These are phyloP conservation scores for rapeseed (Brassica napus) DNA, from an alignment of 345 rosid species.

Conservation along the genomic window Da-Ae NC_063447.1:60413001-60413500, in stretches of 20 bases:
- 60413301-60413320: constrained; percentile 16
- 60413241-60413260: neutral
- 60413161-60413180: constrained; percentile 69
- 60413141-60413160: constrained; percentile 88
- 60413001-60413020: constrained; percentile 5
- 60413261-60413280: neutral
- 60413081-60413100: constrained; percentile 68
- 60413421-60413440: neutral
- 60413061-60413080: constrained; percentile 78
- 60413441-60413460: too few species aligned
- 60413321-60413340: constrained; percentile 14
- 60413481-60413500: neutral
- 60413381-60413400: neutral
- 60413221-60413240: neutral
- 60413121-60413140: constrained; percentile 75
- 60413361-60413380: neutral
- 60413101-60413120: constrained; percentile 56
- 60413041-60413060: constrained; percentile 65
- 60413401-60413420: neutral
- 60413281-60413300: neutral
- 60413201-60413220: neutral
- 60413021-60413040: constrained; percentile 56
- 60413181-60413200: constrained; percentile 50
- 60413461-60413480: neutral
- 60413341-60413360: neutral